Evolutionary conservation across 805 yeast genomes (phyloP).

Genomic region (Ogataea henricii): DNA sequence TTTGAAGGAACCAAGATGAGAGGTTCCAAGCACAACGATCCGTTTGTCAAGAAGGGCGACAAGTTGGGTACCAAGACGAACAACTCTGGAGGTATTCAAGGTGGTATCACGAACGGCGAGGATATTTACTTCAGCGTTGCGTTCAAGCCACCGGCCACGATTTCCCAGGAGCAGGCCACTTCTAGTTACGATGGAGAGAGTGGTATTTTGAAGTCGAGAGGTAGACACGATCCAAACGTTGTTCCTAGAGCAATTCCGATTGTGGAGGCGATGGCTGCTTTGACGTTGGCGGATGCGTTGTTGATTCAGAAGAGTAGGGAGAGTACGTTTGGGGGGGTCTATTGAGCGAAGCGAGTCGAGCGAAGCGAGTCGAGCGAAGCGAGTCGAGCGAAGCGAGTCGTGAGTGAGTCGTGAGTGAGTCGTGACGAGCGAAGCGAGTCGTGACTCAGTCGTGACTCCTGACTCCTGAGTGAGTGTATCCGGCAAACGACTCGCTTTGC

Average conservation of each 20-base stretch:
- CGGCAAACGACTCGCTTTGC: no score
- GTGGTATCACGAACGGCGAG: constrained; percentile 97
- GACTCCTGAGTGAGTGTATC: no score
- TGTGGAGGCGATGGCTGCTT: constrained; percentile 98
- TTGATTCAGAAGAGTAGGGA: constrained; percentile 87
- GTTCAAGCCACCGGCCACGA: constrained; percentile 97
- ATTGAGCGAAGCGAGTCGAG: constrained; percentile 16
- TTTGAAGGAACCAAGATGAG: constrained; percentile 86
- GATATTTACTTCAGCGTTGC: constrained; percentile 92
- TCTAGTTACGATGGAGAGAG: constrained; percentile 83
- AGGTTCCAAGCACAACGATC: constrained; percentile 93
- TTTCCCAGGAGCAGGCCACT: constrained; percentile 88
- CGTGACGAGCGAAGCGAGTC: no score
- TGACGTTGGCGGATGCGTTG: constrained; percentile 84
- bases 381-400: not conserved
- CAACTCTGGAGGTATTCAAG: constrained; percentile 96
- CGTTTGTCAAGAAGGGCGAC: constrained; percentile 64
- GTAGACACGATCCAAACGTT: constrained; percentile 98
- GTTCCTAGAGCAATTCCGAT: constrained; percentile 98
- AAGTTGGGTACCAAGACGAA: constrained; percentile 84
- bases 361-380: not conserved
- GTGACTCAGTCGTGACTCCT: no score
- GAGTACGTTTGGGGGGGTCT: constrained; percentile 41
- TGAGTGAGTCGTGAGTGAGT: not conserved
- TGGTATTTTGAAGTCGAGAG: constrained; percentile 92